Evolutionary conservation across 495 filamentous ascomycete species (phyloP), one percentile per base, ranked within the genome.

Genomic region (Darksidea phi): DNA sequence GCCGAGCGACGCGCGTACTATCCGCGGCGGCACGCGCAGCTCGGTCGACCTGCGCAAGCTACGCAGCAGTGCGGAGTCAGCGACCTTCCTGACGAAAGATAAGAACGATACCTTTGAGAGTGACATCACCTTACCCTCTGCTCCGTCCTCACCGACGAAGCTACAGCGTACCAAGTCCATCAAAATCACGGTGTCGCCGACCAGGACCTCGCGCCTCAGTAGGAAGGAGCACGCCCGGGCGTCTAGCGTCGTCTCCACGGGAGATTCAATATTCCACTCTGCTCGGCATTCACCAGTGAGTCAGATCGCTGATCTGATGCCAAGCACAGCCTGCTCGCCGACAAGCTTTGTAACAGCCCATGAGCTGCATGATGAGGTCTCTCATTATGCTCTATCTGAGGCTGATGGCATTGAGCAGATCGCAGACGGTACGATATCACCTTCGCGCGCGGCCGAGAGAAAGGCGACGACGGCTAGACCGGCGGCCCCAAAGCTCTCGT

Each of bases 401-500:
- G 47, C 38, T 54, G 43, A 48, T 25, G 43, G 17, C 32, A n/a
- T 37, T 15, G 28, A 34, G 34, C 32, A 51, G 38, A 42, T 6
- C 12, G 6, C 18, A 18, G 12, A 56, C 41, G 37, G 48, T 54
- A 52, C 28, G 17, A 49, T 28, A 54, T 18, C 52, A 1, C 26
- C n/a, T 24, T 2, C 26, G 11, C 54, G 41, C 17, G 20, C 48
- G 18, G 28, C 28, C 54, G 28, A 8, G 50, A 55, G 23, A 59
- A 59, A 46, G 51, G 17, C 48, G 25, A 53, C 37, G 13, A 41
- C 41, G n/a, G 25, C 28, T 2, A 41, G 49, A 25, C 41, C 54
- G 2, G 48, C 47, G n/a, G 37, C 48, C 24, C 63, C 63, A 42
- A 55, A 61, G 28, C 47, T 66, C n/a, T 32, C 57, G 36, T 50